Evolutionary conservation across 495 filamentous ascomycete species (phyloP).

Genomic region (Aspergillus indologenus): DNA sequence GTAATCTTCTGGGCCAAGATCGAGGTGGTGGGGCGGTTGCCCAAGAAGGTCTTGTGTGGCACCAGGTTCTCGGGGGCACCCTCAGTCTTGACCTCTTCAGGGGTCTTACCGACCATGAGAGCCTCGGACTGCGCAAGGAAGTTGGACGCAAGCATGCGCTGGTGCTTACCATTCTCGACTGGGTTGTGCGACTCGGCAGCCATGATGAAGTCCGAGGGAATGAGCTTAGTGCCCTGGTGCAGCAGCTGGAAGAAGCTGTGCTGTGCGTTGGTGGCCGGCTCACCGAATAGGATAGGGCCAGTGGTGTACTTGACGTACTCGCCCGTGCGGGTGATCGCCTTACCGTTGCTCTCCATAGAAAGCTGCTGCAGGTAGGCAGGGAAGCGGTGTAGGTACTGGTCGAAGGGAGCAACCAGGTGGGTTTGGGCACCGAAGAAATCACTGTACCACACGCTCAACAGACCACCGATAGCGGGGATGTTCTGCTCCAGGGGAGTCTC

Average conservation of each 20-base stretch:
- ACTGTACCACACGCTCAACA: slow-evolving; percentile 96
- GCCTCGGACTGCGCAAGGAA: slow-evolving; percentile 98
- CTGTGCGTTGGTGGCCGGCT: slow-evolving; percentile 98
- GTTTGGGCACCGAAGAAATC: slow-evolving; percentile 98
- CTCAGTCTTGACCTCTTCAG: slow-evolving; percentile 85
- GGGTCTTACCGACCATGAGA: slow-evolving; percentile 96
- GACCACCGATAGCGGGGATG: slow-evolving; percentile 86
- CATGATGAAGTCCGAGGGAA: slow-evolving; percentile 96
- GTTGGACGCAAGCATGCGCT: slow-evolving; percentile 98
- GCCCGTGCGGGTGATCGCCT: slow-evolving; percentile 88
- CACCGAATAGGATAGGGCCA: slow-evolving; percentile 90
- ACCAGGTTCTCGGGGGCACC: slow-evolving; percentile 79
- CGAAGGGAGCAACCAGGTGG: slow-evolving; percentile 95
- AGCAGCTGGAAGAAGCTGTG: slow-evolving; percentile 99
- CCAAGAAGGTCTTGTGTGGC: slow-evolving; percentile 98
- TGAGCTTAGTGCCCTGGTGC: slow-evolving; percentile 98
- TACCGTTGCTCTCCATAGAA: slow-evolving; percentile 99
- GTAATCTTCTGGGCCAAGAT: slow-evolving; percentile 95
- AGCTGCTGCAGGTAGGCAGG: slow-evolving; percentile 98
- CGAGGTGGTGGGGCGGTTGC: slow-evolving; percentile 93
- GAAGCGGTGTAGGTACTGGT: slow-evolving; percentile 99
- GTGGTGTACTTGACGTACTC: slow-evolving; percentile 96
- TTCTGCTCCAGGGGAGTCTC: slow-evolving; percentile 88
- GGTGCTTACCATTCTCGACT: slow-evolving; percentile 84
- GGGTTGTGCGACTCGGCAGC: slow-evolving; percentile 97